Base-by-base conservation (phyloP, 2,329 filamentous ascomycete species). In the Sphaerulina vaccinii region DNA sequence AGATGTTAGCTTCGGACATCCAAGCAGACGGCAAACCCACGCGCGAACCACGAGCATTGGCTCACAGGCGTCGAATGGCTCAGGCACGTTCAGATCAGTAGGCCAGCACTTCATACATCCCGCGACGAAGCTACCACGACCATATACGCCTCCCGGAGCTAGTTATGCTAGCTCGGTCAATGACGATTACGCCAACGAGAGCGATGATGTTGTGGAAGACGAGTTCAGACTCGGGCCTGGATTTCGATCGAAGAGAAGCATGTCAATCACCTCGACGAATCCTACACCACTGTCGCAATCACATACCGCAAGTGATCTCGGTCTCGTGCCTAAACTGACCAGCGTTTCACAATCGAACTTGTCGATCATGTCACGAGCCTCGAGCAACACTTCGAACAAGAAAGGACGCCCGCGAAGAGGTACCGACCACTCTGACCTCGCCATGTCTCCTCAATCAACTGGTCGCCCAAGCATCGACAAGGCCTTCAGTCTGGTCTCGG, bases 401-500 rank as follows among this genome's bases (percentile, higher is more conserved):
- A 59, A 53, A 21, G 51, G 50, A 36, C 71, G 76, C 21, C 73
- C 79, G 19, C 71, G 77, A 3, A 70, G 76, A 18, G 77, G 80
- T 50, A 79, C 75, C 19, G 71, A 75, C 47, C 64, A 77, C 48
- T 58, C 56, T 27, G 78, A 81, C 41, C 75, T 74, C 8, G 60
- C 67, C 9, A 68, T 73, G 1, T 78, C 78, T 1, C 77, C 78
- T 3, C 45, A 41, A 15, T 40, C 45, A 1, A 76, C 75, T 51
- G 78, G 79, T 2, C 73, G 80, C 38, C 77, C 78, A 27, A 82
- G 79, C 23, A 72, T 83, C 48, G 80, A 83, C 63, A 79, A 76
- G 55, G 73, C 78, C 18, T 77, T 81, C 56, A 74, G 75, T 42
- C 72, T 76, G 58, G 67, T 79, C 61, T 41, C 44, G 5, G 61